Conservation (phyloP, 345 rosid species). For the Syzygium aromaticum region DNA sequence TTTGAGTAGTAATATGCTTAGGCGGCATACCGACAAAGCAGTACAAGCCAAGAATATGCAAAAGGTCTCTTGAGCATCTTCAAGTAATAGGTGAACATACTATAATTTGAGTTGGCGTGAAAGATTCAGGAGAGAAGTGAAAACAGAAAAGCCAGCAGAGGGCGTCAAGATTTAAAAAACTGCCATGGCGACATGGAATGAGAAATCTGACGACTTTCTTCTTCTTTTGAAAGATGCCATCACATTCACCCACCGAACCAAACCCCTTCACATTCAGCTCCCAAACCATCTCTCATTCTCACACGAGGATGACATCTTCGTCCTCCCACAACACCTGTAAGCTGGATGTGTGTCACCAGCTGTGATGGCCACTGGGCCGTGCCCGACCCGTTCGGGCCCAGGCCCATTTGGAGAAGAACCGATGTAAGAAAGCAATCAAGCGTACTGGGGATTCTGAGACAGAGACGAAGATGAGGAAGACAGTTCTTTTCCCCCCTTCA, state of each 20-base stretch:
- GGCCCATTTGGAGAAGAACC: neutral
- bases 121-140: neutral
- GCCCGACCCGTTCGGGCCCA: neutral
- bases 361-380: neutral
- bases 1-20: neutral
- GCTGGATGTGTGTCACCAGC: neutral
- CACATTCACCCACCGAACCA: neutral
- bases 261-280: neutral
- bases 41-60: neutral
- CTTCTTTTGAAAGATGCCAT: no score
- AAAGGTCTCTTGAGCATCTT: neutral
- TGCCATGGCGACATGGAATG: neutral
- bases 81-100: neutral
- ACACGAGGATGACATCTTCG: neutral
- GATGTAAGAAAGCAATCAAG: neutral
- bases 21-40: neutral
- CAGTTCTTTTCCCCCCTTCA: neutral
- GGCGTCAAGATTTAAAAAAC: neutral
- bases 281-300: neutral
- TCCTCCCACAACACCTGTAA: neutral
- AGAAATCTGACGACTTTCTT: neutral
- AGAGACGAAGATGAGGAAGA: neutral
- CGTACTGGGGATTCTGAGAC: no score
- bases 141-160: neutral
- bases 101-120: neutral